Evolutionary conservation across 2,329 filamentous ascomycete genomes (phyloP).

Genomic region (Bimuria novae-zelandiae): DNA sequence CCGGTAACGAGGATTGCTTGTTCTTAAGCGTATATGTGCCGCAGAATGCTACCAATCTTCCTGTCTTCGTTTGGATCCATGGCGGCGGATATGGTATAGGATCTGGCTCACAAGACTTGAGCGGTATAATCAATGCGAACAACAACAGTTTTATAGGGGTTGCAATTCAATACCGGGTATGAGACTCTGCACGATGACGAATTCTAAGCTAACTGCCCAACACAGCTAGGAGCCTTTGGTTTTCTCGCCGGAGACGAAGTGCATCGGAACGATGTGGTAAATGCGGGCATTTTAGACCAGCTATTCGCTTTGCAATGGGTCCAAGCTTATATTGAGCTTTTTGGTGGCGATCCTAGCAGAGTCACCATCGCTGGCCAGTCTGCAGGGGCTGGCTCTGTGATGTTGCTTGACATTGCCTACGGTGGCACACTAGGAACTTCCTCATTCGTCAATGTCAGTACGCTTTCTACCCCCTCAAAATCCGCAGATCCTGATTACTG

Average conservation of each 20-base stretch:
- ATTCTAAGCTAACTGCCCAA: neutral
- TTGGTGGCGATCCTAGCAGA: conserved; percentile 23
- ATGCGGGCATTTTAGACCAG: conserved; percentile 54
- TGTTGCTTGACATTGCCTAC: conserved; percentile 39
- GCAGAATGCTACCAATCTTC: conserved; percentile 27
- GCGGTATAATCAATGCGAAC: conserved; percentile 51
- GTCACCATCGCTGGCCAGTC: conserved; percentile 46
- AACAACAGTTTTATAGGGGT: conserved; percentile 54
- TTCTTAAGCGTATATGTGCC: conserved; percentile 44
- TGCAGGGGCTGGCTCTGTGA: conserved; percentile 39
- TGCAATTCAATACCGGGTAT: conserved; percentile 54
- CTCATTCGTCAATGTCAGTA: conserved; percentile 43
- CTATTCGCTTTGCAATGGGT: conserved; percentile 58
- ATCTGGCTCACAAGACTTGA: conserved; percentile 45
- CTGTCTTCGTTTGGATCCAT: conserved; percentile 37
- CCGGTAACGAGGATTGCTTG: conserved; percentile 39
- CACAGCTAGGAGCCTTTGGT: conserved; percentile 51
- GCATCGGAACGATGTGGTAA: conserved; percentile 40
- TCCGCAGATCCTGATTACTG: neutral
- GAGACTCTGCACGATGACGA: neutral
- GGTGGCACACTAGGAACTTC: conserved; percentile 38
- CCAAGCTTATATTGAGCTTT: conserved; percentile 50
- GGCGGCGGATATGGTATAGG: conserved; percentile 45
- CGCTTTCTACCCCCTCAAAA: neutral
- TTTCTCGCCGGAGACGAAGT: conserved; percentile 49